Evolutionary conservation across 1,284 basidiomycete species (phyloP).

Genomic region (Mrakiaceae sp.): DNA sequence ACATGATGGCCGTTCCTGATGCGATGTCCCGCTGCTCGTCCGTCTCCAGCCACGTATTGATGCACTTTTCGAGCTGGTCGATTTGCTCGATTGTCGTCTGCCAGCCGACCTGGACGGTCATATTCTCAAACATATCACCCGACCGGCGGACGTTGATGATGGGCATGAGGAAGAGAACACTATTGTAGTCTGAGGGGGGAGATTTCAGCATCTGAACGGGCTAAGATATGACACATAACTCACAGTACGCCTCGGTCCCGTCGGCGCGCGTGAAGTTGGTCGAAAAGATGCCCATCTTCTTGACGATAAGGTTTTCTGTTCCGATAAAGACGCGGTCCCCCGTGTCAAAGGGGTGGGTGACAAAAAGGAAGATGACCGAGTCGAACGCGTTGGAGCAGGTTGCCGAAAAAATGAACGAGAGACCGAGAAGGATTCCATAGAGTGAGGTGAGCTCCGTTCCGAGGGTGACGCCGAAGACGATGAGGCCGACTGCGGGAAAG

Average conservation of each 20-base stretch:
- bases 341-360: conserved; percentile 61
- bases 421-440: conserved; percentile 13
- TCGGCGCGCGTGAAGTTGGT: conserved; percentile 55
- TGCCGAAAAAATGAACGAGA: conserved; percentile 56
- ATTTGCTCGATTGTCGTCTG: conserved; percentile 56
- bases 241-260: conserved; percentile 63
- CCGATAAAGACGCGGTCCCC: conserved; percentile 58
- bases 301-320: conserved; percentile 49
- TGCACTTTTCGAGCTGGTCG: conserved; percentile 49
- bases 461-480: conserved; percentile 54
- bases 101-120: conserved; percentile 59
- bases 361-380: conserved; percentile 65
- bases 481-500: conserved; percentile 41
- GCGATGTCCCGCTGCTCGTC: conserved; percentile 66
- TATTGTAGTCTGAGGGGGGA: neutral
- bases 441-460: conserved; percentile 48
- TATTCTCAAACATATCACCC: conserved; percentile 14
- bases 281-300: conserved; percentile 45
- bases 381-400: conserved; percentile 58
- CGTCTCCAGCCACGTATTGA: conserved; percentile 57
- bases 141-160: conserved; percentile 9
- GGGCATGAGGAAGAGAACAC: conserved; percentile 9
- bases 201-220: neutral
- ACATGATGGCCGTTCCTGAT: conserved; percentile 48
- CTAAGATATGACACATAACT: neutral